These are phyloP conservation scores for Aquilaria sinensis DNA, from an alignment of 345 rosid species.

Conservation along the genomic window DNA sequence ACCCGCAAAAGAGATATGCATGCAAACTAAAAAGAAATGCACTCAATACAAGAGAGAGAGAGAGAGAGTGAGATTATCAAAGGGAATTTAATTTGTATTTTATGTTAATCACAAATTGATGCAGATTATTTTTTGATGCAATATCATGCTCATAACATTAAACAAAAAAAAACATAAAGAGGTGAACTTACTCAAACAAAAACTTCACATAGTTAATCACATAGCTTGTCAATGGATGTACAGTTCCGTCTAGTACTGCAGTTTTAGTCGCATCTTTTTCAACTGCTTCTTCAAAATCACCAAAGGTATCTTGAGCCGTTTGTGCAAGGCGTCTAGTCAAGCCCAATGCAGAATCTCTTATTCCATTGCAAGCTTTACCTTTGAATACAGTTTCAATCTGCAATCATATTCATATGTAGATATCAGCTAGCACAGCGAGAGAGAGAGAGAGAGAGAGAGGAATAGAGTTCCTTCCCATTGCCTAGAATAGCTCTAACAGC, in stretches of 20 bases:
- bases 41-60: no score
- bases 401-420: constrained; percentile 10
- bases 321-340: constrained; percentile 86
- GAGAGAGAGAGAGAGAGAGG: no score
- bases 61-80: no score
- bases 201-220: constrained; percentile 97
- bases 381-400: constrained; percentile 79
- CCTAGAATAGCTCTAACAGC: no score
- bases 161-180: not conserved
- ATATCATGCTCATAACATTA: no score
- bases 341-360: constrained; percentile 80
- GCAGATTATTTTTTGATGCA: no score
- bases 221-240: constrained; percentile 96
- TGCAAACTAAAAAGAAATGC: no score
- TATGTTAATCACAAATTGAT: no score
- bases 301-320: constrained; percentile 93
- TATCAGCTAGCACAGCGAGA: no score
- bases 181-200: constrained; percentile 83
- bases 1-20: no score
- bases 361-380: constrained; percentile 82
- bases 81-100: no score
- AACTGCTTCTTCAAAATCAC: constrained; percentile 98
- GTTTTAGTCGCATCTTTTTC: constrained; percentile 97
- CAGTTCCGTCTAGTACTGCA: constrained; percentile 89
- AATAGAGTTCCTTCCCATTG: no score